Percentiles rank a stretch among this genome's conserved stretches.
phyloP scores from a whole-genome alignment of 2,329 filamentous ascomycete genomes.

The Sporothrix variecibatus region DNA sequence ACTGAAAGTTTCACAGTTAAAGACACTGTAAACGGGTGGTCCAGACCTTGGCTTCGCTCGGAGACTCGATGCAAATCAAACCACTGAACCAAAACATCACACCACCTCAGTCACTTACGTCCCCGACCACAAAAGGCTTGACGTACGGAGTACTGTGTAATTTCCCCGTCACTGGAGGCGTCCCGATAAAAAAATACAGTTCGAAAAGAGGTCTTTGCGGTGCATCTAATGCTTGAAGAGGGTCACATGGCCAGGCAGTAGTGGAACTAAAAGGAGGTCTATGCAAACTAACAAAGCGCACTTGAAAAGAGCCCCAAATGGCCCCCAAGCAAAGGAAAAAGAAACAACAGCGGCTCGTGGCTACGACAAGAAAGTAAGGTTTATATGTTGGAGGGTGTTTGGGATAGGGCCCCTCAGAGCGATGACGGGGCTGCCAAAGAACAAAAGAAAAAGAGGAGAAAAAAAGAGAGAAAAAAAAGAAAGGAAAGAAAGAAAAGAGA shows the following conservation, averaged over 20 bases:
- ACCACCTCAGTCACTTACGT: neutral
- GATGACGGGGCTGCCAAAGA: neutral
- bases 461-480: neutral
- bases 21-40: no score
- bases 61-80: neutral
- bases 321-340: neutral
- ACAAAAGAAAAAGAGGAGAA: neutral
- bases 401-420: neutral
- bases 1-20: no score
- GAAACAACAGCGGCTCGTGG: neutral
- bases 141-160: neutral
- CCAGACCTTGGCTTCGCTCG: no score
- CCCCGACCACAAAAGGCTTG: neutral
- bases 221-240: neutral
- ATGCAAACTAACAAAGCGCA: neutral
- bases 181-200: neutral
- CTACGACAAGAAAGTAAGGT: neutral
- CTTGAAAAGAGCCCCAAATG: neutral
- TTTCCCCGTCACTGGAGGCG: neutral
- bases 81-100: neutral
- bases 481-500: neutral
- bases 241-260: neutral
- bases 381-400: neutral
- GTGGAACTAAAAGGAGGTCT: neutral
- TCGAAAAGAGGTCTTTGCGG: neutral